Base-by-base conservation (phyloP, 257 asterid genomes). In the Misopates orontium region DNA sequence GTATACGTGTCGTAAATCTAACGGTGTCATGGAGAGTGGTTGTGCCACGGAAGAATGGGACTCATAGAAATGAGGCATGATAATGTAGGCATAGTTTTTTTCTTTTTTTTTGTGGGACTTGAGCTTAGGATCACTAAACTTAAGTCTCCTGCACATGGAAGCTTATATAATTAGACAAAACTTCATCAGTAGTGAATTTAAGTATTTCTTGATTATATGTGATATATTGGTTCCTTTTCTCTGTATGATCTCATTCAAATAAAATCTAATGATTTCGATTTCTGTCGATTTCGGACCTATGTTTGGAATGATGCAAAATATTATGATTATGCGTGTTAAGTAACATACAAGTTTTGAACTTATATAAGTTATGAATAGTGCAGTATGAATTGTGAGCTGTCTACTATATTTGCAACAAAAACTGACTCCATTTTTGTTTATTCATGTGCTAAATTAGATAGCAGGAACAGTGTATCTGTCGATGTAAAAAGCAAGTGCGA, bases 401-500 rank as follows among this genome's bases (percentile, higher is more conserved):
- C 36, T 28, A 28, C 36, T 28, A 3, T 28, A 28, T 28, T 28
- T 28, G 36, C 36, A 28, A 28, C 36, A 28, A 14, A 21, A 54
- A 62, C 19, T 55, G n/a, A 63, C 25, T 18, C 17, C 1, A 10
- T 10, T 56, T 67, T 54, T 40, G 52, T 74, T 73, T 76, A 18
- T 22, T 76, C 65, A 50, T 79, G 49, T 47, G 55, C 58, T 71
- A 64, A 48, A 25, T 54, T 62, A 85, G 90, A 75, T 71, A 10
- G 62, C 12, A 52, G 8, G 50, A 71, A 75, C 45, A 57, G 53
- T 36, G 21, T 63, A 16, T 68, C 48, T 24, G 40, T 58, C 42
- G 69, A 64, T 45, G 58, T 74, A 64, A 28, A 18, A 40, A 72
- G 76, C 70, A 69, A 74, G 54, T 89, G 95, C 53, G 54, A 76